A percentile compares a stretch with the other conserved stretches of the same genome.
Evolutionary conservation across 139 green algal genomes (phyloP).

Genomic region (Closterium sp.): DNA sequence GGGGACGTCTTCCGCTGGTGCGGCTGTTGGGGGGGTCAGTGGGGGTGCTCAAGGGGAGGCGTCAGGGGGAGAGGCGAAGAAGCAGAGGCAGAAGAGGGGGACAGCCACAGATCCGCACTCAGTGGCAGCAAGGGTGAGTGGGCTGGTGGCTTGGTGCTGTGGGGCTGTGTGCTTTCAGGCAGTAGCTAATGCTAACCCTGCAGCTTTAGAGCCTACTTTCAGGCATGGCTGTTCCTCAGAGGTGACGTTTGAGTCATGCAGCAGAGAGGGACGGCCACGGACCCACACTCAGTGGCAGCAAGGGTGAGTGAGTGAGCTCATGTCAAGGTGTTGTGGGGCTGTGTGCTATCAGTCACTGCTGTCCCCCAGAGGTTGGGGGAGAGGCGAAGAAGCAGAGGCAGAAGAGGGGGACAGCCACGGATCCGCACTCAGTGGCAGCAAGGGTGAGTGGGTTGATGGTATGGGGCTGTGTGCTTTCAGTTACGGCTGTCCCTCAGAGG

Average conservation of each 20-base stretch:
- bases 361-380: no score
- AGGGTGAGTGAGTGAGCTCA: not conserved
- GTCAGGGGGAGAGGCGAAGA: constrained; percentile 2
- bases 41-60: not conserved
- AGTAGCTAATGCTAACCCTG: no score
- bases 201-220: no score
- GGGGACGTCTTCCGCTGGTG: not conserved
- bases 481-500: no score
- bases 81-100: constrained; percentile 40
- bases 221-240: no score
- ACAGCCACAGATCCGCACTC: constrained; percentile 40
- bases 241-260: no score
- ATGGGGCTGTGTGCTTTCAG: no score
- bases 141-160: not conserved
- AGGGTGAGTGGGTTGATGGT: not conserved
- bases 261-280: constrained; percentile 36
- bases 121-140: constrained; percentile 17
- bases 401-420: constrained; percentile 36
- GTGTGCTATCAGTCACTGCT: no score
- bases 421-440: constrained; percentile 38
- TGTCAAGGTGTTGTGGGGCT: no score
- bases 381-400: no score
- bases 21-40: not conserved
- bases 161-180: no score
- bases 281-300: constrained; percentile 36